phyloP scores from a whole-genome alignment of 371 early-diverging fungal species.

The Homolaphlyctis polyrhiza region DNA sequence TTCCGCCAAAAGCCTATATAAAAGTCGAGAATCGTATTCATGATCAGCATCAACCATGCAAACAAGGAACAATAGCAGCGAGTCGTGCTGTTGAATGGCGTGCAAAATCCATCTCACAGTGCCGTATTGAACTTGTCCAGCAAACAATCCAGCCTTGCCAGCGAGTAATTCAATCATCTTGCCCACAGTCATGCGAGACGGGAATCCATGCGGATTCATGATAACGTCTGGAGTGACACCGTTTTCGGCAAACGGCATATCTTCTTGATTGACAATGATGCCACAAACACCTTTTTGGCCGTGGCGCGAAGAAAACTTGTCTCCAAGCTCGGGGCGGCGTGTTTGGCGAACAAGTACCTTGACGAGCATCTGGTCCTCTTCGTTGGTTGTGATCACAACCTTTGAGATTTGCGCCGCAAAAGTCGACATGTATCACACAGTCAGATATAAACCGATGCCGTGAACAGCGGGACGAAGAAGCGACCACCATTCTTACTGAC shows the following conservation, averaged over 20 bases:
- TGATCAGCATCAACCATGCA: neutral
- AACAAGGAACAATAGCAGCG: neutral
- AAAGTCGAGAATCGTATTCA: neutral
- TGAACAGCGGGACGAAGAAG: neutral
- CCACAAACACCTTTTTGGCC: slow-evolving; percentile 99
- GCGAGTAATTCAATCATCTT: slow-evolving; percentile 98
- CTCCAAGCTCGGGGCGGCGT: slow-evolving; percentile 97
- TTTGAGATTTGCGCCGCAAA: slow-evolving; percentile 50
- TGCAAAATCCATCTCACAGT: slow-evolving; percentile 54
- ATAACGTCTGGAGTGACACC: slow-evolving; percentile 98
- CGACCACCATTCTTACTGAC: slow-evolving; percentile 30
- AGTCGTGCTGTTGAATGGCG: neutral
- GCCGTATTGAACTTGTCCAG: slow-evolving; percentile 94
- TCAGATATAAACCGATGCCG: neutral
- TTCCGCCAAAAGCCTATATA: slow-evolving; percentile 91
- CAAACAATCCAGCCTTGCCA: slow-evolving; percentile 97
- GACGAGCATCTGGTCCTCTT: slow-evolving; percentile 88
- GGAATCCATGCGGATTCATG: slow-evolving; percentile 99
- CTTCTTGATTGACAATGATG: slow-evolving; percentile 93
- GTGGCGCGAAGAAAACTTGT: slow-evolving; percentile 99
- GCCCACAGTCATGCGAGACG: slow-evolving; percentile 99
- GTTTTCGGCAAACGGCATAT: slow-evolving; percentile 98
- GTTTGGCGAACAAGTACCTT: slow-evolving; percentile 97
- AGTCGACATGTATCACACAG: neutral
- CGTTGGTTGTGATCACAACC: slow-evolving; percentile 90